Percentiles rank a stretch among this genome's conserved stretches.
Conservation (phyloP, 441 rosid species). For the Brassica balearica region DNA sequence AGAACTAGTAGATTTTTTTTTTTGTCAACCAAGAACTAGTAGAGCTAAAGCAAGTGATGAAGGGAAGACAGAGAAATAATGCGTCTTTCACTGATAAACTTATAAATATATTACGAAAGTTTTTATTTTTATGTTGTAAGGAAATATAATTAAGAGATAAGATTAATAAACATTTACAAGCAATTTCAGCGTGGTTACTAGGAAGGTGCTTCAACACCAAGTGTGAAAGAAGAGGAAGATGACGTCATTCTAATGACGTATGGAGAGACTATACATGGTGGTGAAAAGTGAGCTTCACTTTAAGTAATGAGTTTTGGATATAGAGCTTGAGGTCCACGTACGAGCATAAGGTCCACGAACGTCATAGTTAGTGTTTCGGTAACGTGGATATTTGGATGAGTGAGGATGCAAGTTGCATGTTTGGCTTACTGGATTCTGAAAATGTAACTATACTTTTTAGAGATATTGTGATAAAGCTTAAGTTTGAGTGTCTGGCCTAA, state of each 20-base stretch:
- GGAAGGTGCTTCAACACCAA: neutral
- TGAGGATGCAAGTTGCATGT: neutral
- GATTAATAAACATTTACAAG: neutral
- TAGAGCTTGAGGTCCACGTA: neutral
- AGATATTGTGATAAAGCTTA: neutral
- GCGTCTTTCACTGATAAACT: neutral
- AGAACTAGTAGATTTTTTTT: too few relatives aligned
- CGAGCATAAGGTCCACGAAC: too few relatives aligned
- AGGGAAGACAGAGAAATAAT: neutral
- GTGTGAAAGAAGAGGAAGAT: conserved; percentile 4
- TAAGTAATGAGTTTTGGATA: neutral
- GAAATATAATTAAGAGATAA: neutral
- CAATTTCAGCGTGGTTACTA: neutral
- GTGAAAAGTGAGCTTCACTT: neutral
- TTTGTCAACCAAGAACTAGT: too few relatives aligned
- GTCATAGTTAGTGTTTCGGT: neutral
- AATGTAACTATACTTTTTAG: neutral
- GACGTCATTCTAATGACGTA: neutral
- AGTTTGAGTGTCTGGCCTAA: neutral
- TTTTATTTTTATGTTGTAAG: neutral
- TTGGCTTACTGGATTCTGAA: neutral
- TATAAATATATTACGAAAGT: neutral
- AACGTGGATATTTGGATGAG: neutral
- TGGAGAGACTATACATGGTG: neutral
- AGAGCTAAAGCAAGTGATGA: conserved; percentile 18